phyloP scores from a whole-genome alignment of 2,329 filamentous ascomycete genomes.

The Talaromyces sp. region DNA sequence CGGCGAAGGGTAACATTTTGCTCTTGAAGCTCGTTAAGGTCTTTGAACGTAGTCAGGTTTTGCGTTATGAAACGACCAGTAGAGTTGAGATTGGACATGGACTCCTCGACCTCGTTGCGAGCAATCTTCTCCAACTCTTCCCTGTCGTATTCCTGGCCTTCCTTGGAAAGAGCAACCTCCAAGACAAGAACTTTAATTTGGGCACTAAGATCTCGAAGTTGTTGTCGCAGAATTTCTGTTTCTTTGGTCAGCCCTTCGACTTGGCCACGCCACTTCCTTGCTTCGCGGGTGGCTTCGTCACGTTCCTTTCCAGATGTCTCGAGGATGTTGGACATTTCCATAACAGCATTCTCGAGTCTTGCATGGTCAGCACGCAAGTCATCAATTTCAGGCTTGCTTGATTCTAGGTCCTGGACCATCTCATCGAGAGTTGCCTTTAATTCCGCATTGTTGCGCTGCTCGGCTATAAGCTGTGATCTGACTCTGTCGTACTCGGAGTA shows the following conservation, averaged over 20 bases:
- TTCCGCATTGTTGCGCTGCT: constrained; percentile 69
- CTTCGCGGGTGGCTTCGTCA: constrained; percentile 70
- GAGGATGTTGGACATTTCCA: constrained; percentile 77
- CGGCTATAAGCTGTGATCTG: constrained; percentile 65
- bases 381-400: constrained; percentile 79
- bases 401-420: constrained; percentile 78
- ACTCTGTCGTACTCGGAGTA: constrained; percentile 58
- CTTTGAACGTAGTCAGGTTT: constrained; percentile 83
- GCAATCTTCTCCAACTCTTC: constrained; percentile 72
- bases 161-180: constrained; percentile 69
- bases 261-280: constrained; percentile 72
- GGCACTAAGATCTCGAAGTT: constrained; percentile 81
- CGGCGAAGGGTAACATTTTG: constrained; percentile 82
- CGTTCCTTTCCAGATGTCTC: constrained; percentile 77
- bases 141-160: constrained; percentile 75
- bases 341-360: constrained; percentile 71
- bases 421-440: constrained; percentile 75
- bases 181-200: constrained; percentile 89
- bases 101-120: constrained; percentile 68
- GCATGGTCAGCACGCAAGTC: constrained; percentile 78
- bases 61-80: constrained; percentile 87
- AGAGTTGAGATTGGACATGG: constrained; percentile 69
- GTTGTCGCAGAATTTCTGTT: constrained; percentile 72
- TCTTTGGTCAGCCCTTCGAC: constrained; percentile 60
- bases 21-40: constrained; percentile 75